These are phyloP conservation scores for Pulveroboletus sp. DNA, from an alignment of 768 basidiomycete genomes.

Conservation along the genomic window DNA sequence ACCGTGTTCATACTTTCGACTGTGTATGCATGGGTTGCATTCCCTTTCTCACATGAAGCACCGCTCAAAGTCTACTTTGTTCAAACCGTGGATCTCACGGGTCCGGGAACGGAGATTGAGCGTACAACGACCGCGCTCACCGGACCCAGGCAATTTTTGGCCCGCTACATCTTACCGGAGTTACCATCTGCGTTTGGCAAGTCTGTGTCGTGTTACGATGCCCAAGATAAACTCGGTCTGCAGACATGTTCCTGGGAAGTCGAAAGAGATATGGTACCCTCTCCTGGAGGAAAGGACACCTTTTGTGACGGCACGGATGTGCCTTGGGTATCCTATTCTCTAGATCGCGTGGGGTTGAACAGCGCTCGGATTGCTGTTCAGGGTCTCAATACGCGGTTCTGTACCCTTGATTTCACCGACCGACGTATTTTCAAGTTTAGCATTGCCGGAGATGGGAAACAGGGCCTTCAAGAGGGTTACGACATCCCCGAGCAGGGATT, in stretches of 20 bases:
- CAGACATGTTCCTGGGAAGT: constrained; percentile 50
- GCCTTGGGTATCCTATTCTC: constrained; percentile 44
- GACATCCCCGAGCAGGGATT: constrained; percentile 36
- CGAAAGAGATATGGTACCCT: constrained; percentile 33
- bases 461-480: constrained; percentile 42
- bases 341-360: constrained; percentile 39
- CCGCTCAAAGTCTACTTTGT: constrained; percentile 74
- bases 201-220: constrained; percentile 31
- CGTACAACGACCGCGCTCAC: constrained; percentile 43
- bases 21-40: constrained; percentile 41
- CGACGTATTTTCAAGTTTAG: constrained; percentile 40
- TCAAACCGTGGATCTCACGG: constrained; percentile 51
- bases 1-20: constrained; percentile 44
- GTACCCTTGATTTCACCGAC: constrained; percentile 56
- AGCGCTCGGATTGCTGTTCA: constrained; percentile 48
- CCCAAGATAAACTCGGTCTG: constrained; percentile 34
- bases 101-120: constrained; percentile 22
- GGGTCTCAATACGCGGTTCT: constrained; percentile 62
- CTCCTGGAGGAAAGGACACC: constrained; percentile 30
- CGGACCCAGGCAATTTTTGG: constrained; percentile 43
- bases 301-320: background rate
- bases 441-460: constrained; percentile 35
- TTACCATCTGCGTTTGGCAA: constrained; percentile 50
- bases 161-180: constrained; percentile 41
- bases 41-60: constrained; percentile 60